Evolutionary conservation across 345 rosid genomes (phyloP).

Genomic region (Reutealis trisperma): DNA sequence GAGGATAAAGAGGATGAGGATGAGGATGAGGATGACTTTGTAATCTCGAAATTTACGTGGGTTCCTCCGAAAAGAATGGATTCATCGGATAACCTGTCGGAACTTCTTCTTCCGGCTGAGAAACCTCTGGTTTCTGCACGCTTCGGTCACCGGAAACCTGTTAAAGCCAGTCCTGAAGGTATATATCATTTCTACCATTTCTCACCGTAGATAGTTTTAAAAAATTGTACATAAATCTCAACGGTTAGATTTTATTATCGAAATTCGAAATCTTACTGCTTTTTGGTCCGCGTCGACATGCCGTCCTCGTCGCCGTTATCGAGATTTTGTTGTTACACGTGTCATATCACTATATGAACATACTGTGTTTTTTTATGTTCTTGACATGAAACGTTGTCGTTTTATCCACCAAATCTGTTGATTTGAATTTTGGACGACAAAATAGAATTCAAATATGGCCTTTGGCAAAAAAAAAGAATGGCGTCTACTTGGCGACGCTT

Average conservation of each 20-base stretch:
- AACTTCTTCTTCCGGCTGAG: conserved; percentile 39
- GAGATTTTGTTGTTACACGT: neutral
- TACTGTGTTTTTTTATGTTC: neutral
- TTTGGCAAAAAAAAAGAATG: too few species aligned
- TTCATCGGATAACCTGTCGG: conserved; percentile 30
- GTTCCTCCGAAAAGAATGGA: conserved; percentile 28
- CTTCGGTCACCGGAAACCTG: conserved; percentile 45
- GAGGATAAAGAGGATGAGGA: conserved; percentile 26
- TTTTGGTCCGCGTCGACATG: conserved; percentile 10
- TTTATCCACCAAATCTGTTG: neutral
- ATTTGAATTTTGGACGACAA: neutral
- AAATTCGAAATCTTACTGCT: neutral
- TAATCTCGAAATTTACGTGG: conserved; percentile 34
- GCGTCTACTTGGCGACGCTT: neutral
- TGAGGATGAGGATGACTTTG: conserved; percentile 36
- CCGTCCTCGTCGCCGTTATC: conserved; percentile 11
- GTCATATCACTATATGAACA: neutral
- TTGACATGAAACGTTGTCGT: conserved; percentile 12
- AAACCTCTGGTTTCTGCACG: conserved; percentile 57
- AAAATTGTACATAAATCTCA: neutral
- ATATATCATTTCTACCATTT: neutral
- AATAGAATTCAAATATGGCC: neutral
- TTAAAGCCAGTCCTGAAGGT: conserved; percentile 61
- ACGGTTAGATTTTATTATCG: neutral
- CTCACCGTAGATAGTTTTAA: too few species aligned